Base-by-base conservation (phyloP, 495 filamentous ascomycete genomes). In the Zalerion maritima region DNA sequence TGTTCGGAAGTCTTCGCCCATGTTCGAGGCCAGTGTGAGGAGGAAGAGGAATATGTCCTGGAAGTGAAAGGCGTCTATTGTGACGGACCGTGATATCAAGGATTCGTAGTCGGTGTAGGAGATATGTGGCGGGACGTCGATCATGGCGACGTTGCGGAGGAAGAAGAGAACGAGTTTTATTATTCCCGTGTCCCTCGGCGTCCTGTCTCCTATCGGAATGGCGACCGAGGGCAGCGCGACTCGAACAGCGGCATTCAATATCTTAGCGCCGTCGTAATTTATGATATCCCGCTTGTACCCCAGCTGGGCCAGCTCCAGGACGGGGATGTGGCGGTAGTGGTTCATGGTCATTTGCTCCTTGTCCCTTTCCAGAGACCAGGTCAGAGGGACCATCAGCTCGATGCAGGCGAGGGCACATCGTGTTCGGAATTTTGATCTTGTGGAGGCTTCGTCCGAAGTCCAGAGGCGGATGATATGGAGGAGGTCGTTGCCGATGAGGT, bases 91-190 rank as follows among this genome's bases (percentile, higher is more conserved):
- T 5, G 83, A 87, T 21, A 91, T 77, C 42, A 94, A 86, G 16
- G 82, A 70, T 51, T 93, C 85, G 35, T 91, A 81, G 3, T 73
- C 78, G 8, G 68, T 61, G 31, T 61, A 62, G 18, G 61, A 50
- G 31, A 66, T 37, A 15, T 56, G 57, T 0, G 56, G 57, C 17
- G 81, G 78, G 2, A 79, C 73, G 3, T 72, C 64, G 14, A 96
- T 94, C 50, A 86, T 73, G 13, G 77, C 72, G 17, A 94, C 62
- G 43, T 99, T 99, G 14, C 89, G 69, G 6, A 96, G 46, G 33
- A 94, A 75, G 46, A 86, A 91, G 5, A 99, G 60, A 35, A 93
- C 62, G 15, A 99, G 64, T 41, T 85, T 89, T 40, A 99, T 89
- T 35, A 94, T 87, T 16, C 81, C 86, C 47, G 93, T 82, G 40